Base-by-base conservation (phyloP, 2,329 filamentous ascomycete species). In the Fusarium coicis region DNA sequence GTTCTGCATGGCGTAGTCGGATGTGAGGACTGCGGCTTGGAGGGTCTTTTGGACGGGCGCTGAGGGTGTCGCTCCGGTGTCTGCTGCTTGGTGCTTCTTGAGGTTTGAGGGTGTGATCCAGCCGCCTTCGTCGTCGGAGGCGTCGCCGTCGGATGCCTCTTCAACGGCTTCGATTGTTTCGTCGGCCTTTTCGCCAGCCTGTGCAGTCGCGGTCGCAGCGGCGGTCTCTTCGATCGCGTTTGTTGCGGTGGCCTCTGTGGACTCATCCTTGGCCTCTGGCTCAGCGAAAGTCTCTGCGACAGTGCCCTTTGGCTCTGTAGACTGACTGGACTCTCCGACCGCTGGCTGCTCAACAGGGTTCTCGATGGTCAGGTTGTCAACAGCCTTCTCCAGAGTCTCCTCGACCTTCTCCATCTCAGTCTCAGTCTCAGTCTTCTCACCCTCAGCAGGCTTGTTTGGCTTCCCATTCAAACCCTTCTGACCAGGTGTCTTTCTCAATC, bases 1-100 rank as follows among this genome's bases (percentile, higher is more conserved):
- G 81, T 98, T 98, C 84, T 98, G 96, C 94, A 99, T 97, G 62
- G 96, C 96, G 83, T 93, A 98, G 85, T 99, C 96, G 63, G 93
- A 95, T 3, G 96, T 98, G 79, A 98, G 92, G 49, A 96, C 91
- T n/a, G 95, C 96, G 21, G 93, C 94, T 82, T 97, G 92, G 76
- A 98, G 92, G 18, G 89, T 90, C 70, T 89, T 89, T 40, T 89
- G 86, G 60, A 89, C 86, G 4, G 87, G 81, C 66, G 86, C 81
- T 54, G 87, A 83, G 44, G 87, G 83, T 4, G 85, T 81, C 10
- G 83, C 74, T 54, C 78, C 77, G 26, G 86, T 83, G 76, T 96
- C 91, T 79, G 91, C 89, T 66, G 89, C 90, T 84, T 96, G 93
- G 79, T 94, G 92, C 80, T 94, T 93, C 80, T 94, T 93, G 74